These are phyloP conservation scores for Macrocystidia cucumis DNA, from an alignment of 1,284 basidiomycete genomes.

Conservation along the genomic window DNA sequence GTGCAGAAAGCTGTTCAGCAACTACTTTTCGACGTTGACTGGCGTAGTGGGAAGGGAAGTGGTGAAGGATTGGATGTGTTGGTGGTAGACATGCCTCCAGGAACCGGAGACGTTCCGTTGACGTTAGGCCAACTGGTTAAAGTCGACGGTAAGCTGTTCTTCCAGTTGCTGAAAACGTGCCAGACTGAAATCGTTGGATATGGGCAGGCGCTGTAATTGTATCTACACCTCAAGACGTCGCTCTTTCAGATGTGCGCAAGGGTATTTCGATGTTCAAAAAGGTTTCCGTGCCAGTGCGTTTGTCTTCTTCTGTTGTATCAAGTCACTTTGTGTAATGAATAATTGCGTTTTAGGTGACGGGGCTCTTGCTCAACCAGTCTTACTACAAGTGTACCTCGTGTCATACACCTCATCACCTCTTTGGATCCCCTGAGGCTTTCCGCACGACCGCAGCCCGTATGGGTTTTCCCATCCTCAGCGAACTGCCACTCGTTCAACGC, in stretches of 20 bases:
- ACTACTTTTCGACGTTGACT: slow-evolving; percentile 94
- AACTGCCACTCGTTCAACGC: slow-evolving; percentile 75
- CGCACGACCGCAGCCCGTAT: slow-evolving; percentile 55
- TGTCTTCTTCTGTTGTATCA: slow-evolving; percentile 1
- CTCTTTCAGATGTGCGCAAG: slow-evolving; percentile 87
- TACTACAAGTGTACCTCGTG: slow-evolving; percentile 85
- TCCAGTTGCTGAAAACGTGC: neutral
- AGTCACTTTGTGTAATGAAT: neutral
- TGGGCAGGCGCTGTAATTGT: slow-evolving; percentile 84
- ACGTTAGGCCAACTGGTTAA: slow-evolving; percentile 87
- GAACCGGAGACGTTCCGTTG: slow-evolving; percentile 94
- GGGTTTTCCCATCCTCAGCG: slow-evolving; percentile 66
- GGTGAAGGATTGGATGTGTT: slow-evolving; percentile 70
- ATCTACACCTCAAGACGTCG: slow-evolving; percentile 94
- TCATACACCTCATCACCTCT: slow-evolving; percentile 66
- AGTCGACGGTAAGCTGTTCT: slow-evolving; percentile 69
- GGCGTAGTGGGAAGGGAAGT: slow-evolving; percentile 46
- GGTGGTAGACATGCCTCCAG: slow-evolving; percentile 96
- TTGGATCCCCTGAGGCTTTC: slow-evolving; percentile 70
- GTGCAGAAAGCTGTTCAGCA: slow-evolving; percentile 99
- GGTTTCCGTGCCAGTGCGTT: slow-evolving; percentile 72
- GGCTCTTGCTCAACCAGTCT: slow-evolving; percentile 87
- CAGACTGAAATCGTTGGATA: neutral
- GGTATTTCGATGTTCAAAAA: slow-evolving; percentile 94
- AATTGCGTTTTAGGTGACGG: slow-evolving; percentile 68